Conservation (phyloP, 768 basidiomycete species). For the Roridomyces roridus region DNA sequence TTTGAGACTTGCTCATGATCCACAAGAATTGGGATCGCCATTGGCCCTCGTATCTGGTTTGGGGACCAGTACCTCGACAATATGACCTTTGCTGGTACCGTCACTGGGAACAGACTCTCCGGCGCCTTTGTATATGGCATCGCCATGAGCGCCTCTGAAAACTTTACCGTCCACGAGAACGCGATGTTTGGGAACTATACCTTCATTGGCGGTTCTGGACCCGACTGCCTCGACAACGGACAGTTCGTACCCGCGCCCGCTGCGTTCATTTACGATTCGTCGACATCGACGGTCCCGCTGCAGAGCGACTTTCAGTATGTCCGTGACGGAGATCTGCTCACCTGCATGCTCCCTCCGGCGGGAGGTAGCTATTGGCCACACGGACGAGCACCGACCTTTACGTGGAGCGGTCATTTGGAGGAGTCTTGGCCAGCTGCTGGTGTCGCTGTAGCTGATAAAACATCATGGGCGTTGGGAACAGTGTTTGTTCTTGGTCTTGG, state of each 20-base stretch:
- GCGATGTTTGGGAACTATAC: constrained; percentile 69
- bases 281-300: constrained; percentile 44
- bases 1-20: background rate
- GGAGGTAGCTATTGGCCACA: constrained; percentile 80
- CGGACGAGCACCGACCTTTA: constrained; percentile 31
- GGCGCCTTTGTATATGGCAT: constrained; percentile 81
- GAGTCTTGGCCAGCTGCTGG: no score
- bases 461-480: no score
- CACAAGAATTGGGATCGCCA: constrained; percentile 78
- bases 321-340: constrained; percentile 60
- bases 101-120: constrained; percentile 61
- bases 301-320: constrained; percentile 64
- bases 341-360: constrained; percentile 69
- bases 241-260: constrained; percentile 54
- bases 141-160: constrained; percentile 63
- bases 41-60: constrained; percentile 82
- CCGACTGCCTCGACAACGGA: constrained; percentile 62
- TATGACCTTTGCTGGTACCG: constrained; percentile 59
- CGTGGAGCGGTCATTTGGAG: no score
- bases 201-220: constrained; percentile 73
- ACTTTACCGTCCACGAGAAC: constrained; percentile 74
- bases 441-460: no score
- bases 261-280: constrained; percentile 64
- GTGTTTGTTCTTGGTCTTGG: no score
- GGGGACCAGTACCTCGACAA: constrained; percentile 56